Evolutionary conservation across 306 rosid genomes (phyloP).

Genomic region (Citrullus colocynthis): DNA sequence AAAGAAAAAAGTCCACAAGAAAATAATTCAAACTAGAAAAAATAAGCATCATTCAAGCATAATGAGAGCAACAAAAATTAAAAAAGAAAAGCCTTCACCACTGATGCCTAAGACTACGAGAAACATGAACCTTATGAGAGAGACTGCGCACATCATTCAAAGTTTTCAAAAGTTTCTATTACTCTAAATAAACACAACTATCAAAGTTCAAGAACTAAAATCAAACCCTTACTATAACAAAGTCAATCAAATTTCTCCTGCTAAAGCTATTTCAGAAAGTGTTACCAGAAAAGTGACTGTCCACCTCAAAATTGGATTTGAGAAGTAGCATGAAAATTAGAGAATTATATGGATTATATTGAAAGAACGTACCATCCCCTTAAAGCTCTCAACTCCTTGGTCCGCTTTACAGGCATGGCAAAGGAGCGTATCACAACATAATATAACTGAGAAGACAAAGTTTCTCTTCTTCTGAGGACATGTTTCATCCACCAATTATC

Average conservation of each 20-base stretch:
- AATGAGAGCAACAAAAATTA: neutral
- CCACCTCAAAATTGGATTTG: neutral
- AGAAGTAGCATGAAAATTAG: neutral
- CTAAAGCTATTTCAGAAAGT: neutral
- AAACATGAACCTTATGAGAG: neutral
- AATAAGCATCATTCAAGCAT: neutral
- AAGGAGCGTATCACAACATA: constrained; percentile 33
- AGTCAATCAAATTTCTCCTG: neutral
- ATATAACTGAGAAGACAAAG: constrained; percentile 19
- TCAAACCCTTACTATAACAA: neutral
- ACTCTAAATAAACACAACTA: no score
- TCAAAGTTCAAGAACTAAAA: no score
- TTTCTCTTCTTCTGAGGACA: constrained; percentile 25
- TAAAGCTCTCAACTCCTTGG: constrained; percentile 71
- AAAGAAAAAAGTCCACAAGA: neutral
- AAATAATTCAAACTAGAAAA: neutral
- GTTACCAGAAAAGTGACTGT: neutral
- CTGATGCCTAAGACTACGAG: no score
- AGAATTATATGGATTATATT: neutral
- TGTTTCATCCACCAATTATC: constrained; percentile 69
- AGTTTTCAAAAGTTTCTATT: neutral
- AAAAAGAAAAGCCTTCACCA: neutral
- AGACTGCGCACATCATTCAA: no score
- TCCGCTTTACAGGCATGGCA: constrained; percentile 71
- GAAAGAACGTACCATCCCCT: constrained; percentile 63